A percentile compares a stretch with the other conserved stretches of the same genome.
Evolutionary conservation across 192 early-diverging fungal species (phyloP).

Genomic region (Haplosporangium gracile): DNA sequence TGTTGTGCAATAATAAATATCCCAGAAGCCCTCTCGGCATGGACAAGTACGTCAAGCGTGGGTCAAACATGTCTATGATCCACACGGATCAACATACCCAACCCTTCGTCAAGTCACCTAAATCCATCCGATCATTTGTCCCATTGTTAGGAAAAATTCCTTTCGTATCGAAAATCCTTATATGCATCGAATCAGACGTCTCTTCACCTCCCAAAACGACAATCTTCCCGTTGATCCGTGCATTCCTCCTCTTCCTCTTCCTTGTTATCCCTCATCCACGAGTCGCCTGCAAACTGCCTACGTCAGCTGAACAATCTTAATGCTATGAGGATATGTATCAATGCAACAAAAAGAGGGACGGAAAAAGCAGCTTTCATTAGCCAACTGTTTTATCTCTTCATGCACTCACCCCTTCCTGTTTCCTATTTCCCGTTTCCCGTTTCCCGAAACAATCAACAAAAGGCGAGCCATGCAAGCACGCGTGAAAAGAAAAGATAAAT

Average conservation of each 20-base stretch:
- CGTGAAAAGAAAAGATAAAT: neutral
- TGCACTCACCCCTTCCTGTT: neutral
- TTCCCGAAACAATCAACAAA: neutral
- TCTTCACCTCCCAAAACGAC: neutral
- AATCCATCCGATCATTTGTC: neutral
- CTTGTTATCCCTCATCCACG: neutral
- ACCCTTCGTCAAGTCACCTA: too few relatives aligned
- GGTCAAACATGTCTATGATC: too few relatives aligned
- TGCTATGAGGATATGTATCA: neutral
- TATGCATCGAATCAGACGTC: neutral
- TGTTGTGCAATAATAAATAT: neutral
- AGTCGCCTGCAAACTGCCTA: neutral
- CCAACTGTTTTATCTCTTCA: neutral
- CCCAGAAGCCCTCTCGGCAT: too few relatives aligned
- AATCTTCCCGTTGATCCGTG: neutral
- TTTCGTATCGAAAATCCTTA: neutral
- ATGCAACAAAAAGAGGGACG: neutral
- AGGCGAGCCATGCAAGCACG: neutral
- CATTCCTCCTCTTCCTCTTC: neutral
- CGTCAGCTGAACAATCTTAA: constrained; percentile 15
- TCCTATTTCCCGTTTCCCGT: neutral
- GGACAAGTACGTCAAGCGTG: too few relatives aligned
- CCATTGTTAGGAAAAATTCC: neutral
- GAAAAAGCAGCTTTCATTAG: neutral
- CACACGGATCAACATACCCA: too few relatives aligned